Percentiles rank a stretch among this genome's conserved stretches.
These are phyloP conservation scores for Podospora sp. DNA, from an alignment of 495 filamentous ascomycete species.

Conservation along the genomic window DNA sequence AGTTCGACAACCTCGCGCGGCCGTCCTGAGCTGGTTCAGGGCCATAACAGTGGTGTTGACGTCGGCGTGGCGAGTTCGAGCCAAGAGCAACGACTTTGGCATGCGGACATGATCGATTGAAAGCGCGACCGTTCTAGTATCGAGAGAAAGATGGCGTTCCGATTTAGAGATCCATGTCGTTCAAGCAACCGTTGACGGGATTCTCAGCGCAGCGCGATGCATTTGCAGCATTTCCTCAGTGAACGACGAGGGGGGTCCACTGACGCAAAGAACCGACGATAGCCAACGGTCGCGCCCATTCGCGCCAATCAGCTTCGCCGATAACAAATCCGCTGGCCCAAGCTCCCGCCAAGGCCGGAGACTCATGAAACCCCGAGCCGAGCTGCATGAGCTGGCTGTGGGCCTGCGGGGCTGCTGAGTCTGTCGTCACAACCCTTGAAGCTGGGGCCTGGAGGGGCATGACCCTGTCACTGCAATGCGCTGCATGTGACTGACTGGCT, in stretches of 20 bases:
- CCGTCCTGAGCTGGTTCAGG: not conserved
- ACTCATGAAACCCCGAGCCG: conserved; percentile 1
- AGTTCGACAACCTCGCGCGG: conserved; percentile 2
- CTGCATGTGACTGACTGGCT: conserved; percentile 6
- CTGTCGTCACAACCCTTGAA: not conserved
- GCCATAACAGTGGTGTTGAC: not conserved
- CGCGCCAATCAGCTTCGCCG: not conserved
- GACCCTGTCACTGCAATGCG: not conserved
- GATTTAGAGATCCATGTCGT: not conserved
- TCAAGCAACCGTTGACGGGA: not conserved
- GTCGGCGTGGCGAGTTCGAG: conserved; percentile 24
- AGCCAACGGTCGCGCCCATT: not conserved
- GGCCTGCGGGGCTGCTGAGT: not conserved
- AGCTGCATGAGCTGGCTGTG: not conserved
- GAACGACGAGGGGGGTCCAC: not conserved
- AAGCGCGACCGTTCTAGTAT: not conserved
- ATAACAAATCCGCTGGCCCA: not conserved
- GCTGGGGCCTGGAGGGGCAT: not conserved
- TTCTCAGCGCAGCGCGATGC: not conserved
- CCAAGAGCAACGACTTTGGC: conserved; percentile 27
- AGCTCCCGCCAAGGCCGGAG: not conserved
- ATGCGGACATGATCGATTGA: conserved; percentile 34
- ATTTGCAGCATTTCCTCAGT: not conserved
- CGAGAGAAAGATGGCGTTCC: conserved; percentile 4
- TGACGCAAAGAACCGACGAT: conserved; percentile 17